phyloP scores from a whole-genome alignment of 148 eudicot genomes.

The Vaccinium macrocarpon region DNA sequence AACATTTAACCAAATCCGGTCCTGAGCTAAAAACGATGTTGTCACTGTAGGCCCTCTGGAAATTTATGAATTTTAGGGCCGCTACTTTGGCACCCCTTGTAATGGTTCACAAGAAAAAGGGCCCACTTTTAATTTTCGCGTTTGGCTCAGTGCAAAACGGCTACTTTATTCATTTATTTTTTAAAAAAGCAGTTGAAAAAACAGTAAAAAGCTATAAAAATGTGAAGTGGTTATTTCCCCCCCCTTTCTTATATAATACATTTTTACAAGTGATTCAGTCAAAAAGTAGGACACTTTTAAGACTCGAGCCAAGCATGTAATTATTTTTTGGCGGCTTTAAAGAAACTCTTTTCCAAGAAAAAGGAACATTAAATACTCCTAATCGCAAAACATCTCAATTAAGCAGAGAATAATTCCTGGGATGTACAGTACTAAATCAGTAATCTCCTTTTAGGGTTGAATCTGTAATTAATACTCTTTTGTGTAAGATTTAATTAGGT shows the following conservation, averaged over 20 bases:
- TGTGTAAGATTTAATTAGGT: neutral
- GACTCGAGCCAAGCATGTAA: neutral
- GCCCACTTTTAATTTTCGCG: no score
- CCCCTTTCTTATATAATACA: neutral
- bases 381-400: neutral
- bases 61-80: no score
- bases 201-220: neutral
- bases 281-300: neutral
- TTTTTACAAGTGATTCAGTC: neutral
- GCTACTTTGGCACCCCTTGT: no score
- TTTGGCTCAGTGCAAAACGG: no score
- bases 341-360: neutral
- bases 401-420: neutral
- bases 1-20: neutral
- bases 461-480: neutral
- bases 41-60: no score
- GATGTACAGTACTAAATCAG: neutral
- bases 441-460: neutral
- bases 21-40: no score
- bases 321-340: neutral
- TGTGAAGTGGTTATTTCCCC: neutral
- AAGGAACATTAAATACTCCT: neutral
- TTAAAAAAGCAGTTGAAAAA: neutral
- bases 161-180: neutral
- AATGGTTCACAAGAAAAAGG: no score